Percentiles rank a stretch among this genome's conserved stretches.
phyloP scores from a whole-genome alignment of 495 filamentous ascomycete species.

The Astrocystis sublimbata region DNA sequence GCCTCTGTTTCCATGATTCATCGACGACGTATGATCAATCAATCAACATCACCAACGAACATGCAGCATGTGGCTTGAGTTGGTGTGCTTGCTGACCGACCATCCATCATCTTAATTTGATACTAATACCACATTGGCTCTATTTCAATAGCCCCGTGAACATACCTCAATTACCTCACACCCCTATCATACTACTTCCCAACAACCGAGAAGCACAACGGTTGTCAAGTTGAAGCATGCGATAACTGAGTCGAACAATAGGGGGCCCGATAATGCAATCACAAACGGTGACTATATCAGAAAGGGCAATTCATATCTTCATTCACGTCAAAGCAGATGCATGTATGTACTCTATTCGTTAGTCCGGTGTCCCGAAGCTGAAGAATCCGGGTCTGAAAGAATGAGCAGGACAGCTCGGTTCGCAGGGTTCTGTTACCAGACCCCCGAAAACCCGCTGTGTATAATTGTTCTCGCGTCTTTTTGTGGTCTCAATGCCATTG shows the following conservation, averaged over 20 bases:
- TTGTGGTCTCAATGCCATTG: conserved; percentile 52
- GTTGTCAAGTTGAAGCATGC: background rate
- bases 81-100: background rate
- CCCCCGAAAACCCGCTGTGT: conserved; percentile 26
- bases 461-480: conserved; percentile 49
- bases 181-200: too few relatives aligned
- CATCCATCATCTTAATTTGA: too few relatives aligned
- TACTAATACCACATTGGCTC: too few relatives aligned
- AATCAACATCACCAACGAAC: background rate
- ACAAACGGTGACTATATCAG: background rate
- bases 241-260: background rate
- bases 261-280: background rate
- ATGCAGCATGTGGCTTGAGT: background rate
- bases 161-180: too few relatives aligned
- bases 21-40: background rate
- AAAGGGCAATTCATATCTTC: background rate
- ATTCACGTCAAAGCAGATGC: conserved; percentile 11
- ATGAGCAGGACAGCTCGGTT: conserved; percentile 42
- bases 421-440: conserved; percentile 19
- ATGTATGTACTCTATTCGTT: conserved; percentile 54
- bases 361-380: conserved; percentile 54
- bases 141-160: too few relatives aligned
- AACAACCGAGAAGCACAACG: too few relatives aligned
- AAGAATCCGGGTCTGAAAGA: conserved; percentile 54
- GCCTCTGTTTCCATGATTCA: background rate